Percentiles rank a stretch among this genome's conserved stretches.
Evolutionary conservation across 1,139 yeast species (phyloP).

Genomic region (Blastobotrys capitulatus): DNA sequence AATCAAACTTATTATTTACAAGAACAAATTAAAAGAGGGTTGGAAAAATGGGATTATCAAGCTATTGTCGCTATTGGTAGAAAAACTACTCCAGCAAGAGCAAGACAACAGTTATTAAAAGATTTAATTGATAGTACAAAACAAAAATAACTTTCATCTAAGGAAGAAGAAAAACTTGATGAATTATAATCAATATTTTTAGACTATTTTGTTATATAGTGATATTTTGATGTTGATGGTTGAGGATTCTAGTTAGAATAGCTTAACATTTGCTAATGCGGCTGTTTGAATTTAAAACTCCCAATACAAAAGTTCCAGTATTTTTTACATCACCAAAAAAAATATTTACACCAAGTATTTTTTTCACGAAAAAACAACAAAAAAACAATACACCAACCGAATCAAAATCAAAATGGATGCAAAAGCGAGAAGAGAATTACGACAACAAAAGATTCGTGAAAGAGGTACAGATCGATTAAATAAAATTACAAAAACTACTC

Average conservation of each 20-base stretch:
- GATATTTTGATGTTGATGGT: too few relatives aligned
- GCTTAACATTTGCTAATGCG: too few relatives aligned
- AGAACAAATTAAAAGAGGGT: conserved; percentile 14
- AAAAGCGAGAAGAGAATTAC: conserved; percentile 33
- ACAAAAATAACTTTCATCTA: background rate
- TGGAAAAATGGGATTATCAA: conserved; percentile 20
- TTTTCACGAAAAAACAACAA: too few relatives aligned
- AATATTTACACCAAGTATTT: too few relatives aligned
- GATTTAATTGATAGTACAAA: conserved; percentile 4
- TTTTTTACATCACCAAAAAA: background rate
- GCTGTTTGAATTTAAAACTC: too few relatives aligned
- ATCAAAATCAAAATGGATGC: conserved; percentile 27
- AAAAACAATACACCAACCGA: too few relatives aligned
- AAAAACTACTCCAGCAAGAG: conserved; percentile 1
- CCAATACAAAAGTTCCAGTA: too few relatives aligned
- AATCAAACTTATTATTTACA: conserved; percentile 19
- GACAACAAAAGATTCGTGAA: conserved; percentile 34
- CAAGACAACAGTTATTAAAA: background rate
- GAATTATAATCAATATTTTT: too few relatives aligned
- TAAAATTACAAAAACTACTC: conserved; percentile 33
- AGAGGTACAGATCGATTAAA: conserved; percentile 34
- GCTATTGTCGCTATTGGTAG: conserved; percentile 6
- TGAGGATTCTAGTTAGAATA: too few relatives aligned
- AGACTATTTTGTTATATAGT: too few relatives aligned
- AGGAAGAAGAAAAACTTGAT: too few relatives aligned